phyloP scores from a whole-genome alignment of 805 yeast genomes.

The Diddensiella transvaalensis region DNA sequence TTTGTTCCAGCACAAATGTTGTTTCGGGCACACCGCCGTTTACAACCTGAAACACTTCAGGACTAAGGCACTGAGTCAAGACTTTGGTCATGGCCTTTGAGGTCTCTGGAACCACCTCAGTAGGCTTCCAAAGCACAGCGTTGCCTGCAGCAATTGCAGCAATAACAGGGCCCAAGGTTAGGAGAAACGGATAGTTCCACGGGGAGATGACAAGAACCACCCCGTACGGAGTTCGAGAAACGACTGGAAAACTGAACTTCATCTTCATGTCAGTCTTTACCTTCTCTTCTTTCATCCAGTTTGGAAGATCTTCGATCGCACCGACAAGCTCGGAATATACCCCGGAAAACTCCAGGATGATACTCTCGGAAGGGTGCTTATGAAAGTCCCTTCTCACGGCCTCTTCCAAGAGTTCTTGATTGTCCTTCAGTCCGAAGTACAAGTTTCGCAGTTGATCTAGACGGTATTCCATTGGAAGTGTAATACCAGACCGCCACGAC shows the following conservation, averaged over 20 bases:
- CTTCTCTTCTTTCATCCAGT: constrained; percentile 56
- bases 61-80: constrained; percentile 51
- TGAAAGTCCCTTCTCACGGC: constrained; percentile 68
- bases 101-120: constrained; percentile 66
- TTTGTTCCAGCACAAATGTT: constrained; percentile 53
- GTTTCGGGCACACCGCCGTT: constrained; percentile 72
- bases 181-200: constrained; percentile 71
- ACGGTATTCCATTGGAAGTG: constrained; percentile 52
- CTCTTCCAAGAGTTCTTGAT: constrained; percentile 48
- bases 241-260: constrained; percentile 27
- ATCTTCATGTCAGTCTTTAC: constrained; percentile 16
- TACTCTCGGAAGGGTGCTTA: constrained; percentile 60
- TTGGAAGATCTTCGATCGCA: constrained; percentile 55
- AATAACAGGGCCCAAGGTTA: constrained; percentile 62
- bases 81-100: constrained; percentile 54
- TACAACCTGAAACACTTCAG: constrained; percentile 55
- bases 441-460: constrained; percentile 62
- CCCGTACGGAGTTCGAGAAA: constrained; percentile 46
- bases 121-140: constrained; percentile 69
- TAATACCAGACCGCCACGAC: constrained; percentile 45
- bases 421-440: constrained; percentile 59
- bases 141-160: constrained; percentile 89
- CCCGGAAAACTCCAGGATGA: constrained; percentile 52
- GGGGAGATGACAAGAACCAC: constrained; percentile 71
- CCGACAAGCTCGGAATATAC: constrained; percentile 53